Base-by-base conservation (phyloP, 2,329 filamentous ascomycete genomes). In the Eutypella sp. region DNA sequence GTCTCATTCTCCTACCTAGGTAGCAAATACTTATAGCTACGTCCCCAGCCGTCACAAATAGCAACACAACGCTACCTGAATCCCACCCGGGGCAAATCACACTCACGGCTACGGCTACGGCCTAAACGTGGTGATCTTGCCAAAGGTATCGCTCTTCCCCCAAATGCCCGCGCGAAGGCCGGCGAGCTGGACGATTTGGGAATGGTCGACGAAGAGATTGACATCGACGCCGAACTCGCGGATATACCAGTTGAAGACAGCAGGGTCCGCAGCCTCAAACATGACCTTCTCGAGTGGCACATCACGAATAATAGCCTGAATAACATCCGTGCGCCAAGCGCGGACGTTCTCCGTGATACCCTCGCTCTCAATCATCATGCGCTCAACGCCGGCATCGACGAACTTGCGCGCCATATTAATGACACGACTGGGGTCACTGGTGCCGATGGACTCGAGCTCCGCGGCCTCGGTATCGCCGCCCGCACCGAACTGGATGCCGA, bases 311-410 rank as follows among this genome's bases (percentile, higher is more conserved):
- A 79, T 76, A 23, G 60, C 58, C 34, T 74, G 73, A 15, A 79
- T 75, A 3, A 79, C 74, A 52, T 79, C 76, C 3, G 74, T 79
- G 46, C 74, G 63, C 77, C 77, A 79, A 8, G 59, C 66, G 42
- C 61, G 64, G 6, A 79, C 74, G 43, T 79, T 79, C 63, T 79
- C 75, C 1, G 76, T 79, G 51, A 80, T 79, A 0, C 76, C 76
- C 59, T 79, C 75, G n/a, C 74, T 78, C 55, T 81, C 75, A 45
- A 79, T 76, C 75, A 80, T 80, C 53, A 79, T 65, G 8, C 74
- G 63, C 57, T 79, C 75, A 3, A 80, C 74, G 0, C 75, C 76
- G 0, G 66, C 70, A 16, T 73, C 65, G 15, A 79, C 65, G 50
- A 79, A 79, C 36, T 65, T 63, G 47, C 64, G 70, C 10, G 72